Percentiles rank a stretch among this genome's conserved stretches.
Evolutionary conservation across 306 rosid species (phyloP).

Genomic region (Sechiopsis laciniata): DNA sequence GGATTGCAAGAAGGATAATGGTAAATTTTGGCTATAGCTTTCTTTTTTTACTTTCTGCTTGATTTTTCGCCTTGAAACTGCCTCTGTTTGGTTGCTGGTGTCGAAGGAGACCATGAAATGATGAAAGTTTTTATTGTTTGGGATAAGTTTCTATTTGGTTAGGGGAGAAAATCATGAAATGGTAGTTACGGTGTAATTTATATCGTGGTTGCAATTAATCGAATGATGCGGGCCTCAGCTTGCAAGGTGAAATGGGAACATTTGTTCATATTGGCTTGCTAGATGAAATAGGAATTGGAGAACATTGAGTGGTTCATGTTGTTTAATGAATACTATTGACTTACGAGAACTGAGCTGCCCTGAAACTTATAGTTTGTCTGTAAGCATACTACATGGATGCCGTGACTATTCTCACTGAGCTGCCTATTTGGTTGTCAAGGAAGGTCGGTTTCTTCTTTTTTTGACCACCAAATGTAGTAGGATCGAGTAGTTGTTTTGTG

Average conservation of each 20-base stretch:
- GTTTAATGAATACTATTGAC: background rate
- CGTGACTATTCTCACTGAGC: no score
- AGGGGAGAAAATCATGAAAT: background rate
- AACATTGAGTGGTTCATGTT: background rate
- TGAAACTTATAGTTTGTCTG: background rate
- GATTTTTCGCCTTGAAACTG: background rate
- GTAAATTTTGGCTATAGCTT: slow-evolving; percentile 24
- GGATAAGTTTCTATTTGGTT: background rate
- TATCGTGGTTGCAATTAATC: background rate
- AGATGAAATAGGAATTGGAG: background rate
- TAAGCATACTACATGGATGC: background rate
- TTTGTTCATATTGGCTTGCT: background rate
- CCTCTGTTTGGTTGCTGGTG: background rate
- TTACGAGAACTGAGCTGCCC: background rate
- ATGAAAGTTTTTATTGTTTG: background rate
- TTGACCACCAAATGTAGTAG: no score
- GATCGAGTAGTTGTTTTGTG: no score
- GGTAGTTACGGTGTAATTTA: background rate
- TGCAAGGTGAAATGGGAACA: background rate
- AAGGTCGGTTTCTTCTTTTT: no score
- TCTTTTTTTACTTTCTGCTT: background rate
- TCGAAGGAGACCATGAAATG: no score
- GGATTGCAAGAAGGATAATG: slow-evolving; percentile 64
- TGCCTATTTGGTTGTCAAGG: no score
- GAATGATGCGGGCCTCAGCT: background rate